Evolutionary conservation across 768 basidiomycete genomes (phyloP), one percentile per base, ranked within the genome.

Genomic region (Boletus subcaerulescens): DNA sequence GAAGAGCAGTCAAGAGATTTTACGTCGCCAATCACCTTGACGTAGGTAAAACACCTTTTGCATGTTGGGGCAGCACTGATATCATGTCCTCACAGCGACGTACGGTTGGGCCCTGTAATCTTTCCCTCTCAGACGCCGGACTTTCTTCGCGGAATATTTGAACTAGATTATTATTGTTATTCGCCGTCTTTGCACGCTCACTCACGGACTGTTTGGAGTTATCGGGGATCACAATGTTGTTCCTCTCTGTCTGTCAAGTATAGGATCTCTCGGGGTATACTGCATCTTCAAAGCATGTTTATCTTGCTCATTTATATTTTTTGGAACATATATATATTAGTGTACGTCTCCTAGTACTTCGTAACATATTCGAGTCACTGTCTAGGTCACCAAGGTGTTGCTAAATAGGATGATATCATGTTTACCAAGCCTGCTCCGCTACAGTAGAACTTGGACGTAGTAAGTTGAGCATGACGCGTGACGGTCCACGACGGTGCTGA

Each of bases 1-100:
- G 63, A 76, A 72, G 50, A 73, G 53, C 41, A 76, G 73, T 54
- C 69, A 69, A 31, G 80, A 81, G 61, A 56, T 65, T 24, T 48
- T 67, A 13, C 69, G 65, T 53, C 69, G 65, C 40, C 65, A 52
- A 39, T 71, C 65, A 22, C 64, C 64, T 52, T 65, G 18, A 60
- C 58, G 67, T 58, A 47, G 57, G 66, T 40, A 3, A 24, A 32
- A 20, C 36, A 40, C 44, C 15, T 12, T 44, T 59, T n/a, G 40
- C 9, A 17, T 26, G 4, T 29, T 14, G 29, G 33, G 14, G n/a
- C 29, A 64, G 41, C 12, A 35, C 15, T 15, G 22, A 44, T 32
- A 5, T 29, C 9, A 29, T 35, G 24, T 26, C 18, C 43, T 32
- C 17, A 17, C 32, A 17, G 17, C 33, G 33, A 36, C 32, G 50